Evolutionary conservation across 2,329 filamentous ascomycete species (phyloP).

Genomic region (Hypoxylon sp.): DNA sequence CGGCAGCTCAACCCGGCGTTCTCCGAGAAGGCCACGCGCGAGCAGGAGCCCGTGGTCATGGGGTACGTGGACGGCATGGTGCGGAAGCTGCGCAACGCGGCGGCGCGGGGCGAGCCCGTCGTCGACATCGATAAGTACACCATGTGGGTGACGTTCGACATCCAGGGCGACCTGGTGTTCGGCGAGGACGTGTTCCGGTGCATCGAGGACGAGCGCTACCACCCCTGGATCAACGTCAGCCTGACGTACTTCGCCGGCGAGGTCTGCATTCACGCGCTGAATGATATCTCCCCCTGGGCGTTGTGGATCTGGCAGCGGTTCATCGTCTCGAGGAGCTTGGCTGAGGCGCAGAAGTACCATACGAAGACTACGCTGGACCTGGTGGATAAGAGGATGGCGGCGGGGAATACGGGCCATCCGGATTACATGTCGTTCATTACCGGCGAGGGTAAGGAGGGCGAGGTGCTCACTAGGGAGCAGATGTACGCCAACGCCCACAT

Average conservation of each 20-base stretch:
- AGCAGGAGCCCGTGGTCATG: conserved; percentile 50
- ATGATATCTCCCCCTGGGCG: conserved; percentile 39
- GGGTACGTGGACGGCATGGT: conserved; percentile 58
- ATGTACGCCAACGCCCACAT: conserved; percentile 45
- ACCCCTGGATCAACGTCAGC: conserved; percentile 37
- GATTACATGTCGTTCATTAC: conserved; percentile 44
- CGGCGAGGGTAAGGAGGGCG: conserved; percentile 32
- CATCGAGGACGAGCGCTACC: conserved; percentile 35
- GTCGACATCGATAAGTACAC: conserved; percentile 40
- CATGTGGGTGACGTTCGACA: conserved; percentile 43
- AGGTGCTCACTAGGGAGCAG: conserved; percentile 41
- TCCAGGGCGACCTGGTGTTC: conserved; percentile 43
- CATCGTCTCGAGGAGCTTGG: conserved; percentile 26
- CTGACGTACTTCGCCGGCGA: conserved; percentile 34
- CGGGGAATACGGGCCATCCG: conserved; percentile 34
- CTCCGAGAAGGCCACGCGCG: conserved; percentile 40
- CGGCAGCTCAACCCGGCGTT: conserved; percentile 43
- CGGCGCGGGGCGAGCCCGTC: conserved; percentile 21
- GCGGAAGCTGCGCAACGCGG: conserved; percentile 48
- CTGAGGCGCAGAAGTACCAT: conserved; percentile 23
- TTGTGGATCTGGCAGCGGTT: conserved; percentile 39
- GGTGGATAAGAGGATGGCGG: conserved; percentile 41
- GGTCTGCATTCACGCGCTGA: conserved; percentile 33
- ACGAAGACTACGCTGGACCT: conserved; percentile 28
- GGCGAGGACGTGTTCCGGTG: conserved; percentile 42